These are phyloP conservation scores for Talaromyces thailandensis DNA, from an alignment of 495 filamentous ascomycete species.

Conservation along the genomic window DNA sequence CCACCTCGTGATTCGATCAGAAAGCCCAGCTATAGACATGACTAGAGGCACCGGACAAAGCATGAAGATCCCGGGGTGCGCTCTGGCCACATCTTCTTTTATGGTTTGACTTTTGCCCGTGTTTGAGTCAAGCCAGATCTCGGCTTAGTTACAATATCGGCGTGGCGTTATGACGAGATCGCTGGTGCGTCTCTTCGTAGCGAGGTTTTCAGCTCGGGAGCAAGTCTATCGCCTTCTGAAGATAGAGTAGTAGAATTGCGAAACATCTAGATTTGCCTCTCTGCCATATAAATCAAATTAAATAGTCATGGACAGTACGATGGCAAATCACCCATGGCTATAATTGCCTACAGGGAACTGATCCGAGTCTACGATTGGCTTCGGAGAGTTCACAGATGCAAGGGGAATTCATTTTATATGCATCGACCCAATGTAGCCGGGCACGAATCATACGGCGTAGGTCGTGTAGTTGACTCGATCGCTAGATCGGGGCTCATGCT, in stretches of 20 bases:
- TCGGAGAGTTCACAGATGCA: constrained; percentile 29
- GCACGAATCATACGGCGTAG: constrained; percentile 6
- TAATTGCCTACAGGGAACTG: neutral
- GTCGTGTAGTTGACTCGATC: neutral
- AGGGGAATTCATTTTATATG: constrained; percentile 20
- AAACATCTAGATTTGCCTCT: neutral
- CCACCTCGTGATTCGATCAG: neutral
- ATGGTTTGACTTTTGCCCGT: neutral
- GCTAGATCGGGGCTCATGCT: neutral
- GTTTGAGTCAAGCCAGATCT: neutral
- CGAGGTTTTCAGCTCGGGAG: neutral
- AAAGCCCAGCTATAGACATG: neutral
- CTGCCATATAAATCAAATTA: neutral
- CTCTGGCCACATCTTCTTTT: constrained; percentile 6
- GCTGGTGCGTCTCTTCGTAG: neutral
- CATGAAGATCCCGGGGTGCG: neutral
- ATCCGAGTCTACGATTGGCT: constrained; percentile 12
- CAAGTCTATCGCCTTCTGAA: neutral
- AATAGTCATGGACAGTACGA: neutral
- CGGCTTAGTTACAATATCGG: neutral
- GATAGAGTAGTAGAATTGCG: neutral
- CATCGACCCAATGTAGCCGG: constrained; percentile 1
- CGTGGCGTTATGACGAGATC: neutral
- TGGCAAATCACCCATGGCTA: neutral
- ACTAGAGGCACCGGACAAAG: neutral